Base-by-base conservation (phyloP, 2,329 filamentous ascomycete genomes). In the Colletotrichum brevisporum region DNA sequence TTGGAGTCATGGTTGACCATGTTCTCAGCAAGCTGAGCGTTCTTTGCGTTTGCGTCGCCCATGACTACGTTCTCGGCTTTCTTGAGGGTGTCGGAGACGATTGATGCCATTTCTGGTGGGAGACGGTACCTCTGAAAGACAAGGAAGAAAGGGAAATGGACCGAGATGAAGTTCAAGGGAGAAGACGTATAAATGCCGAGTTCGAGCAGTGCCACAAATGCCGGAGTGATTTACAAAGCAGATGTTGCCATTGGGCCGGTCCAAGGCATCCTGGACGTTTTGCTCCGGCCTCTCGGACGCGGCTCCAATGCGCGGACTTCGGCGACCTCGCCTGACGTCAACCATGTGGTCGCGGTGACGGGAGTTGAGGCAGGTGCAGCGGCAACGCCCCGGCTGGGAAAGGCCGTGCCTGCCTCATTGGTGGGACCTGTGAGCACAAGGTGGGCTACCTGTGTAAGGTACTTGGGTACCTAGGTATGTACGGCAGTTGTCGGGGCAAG, bases 1-100 rank as follows among this genome's bases (percentile, higher is more conserved):
- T 88, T 85, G 57, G 86, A 80, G 52, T 86, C 81, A 2, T 89
- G 84, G 75, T 93, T 85, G 63, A 89, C 86, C 4, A 83, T 91
- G 70, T 90, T 82, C 48, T 81, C 80, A 27, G 83, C 78, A 55
- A 95, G 83, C 74, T 94, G 90, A 16, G 85, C 83, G 27, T 88
- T 75, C 83, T 94, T 94, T 71, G 84, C 82, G 71, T 74, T 78
- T 66, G 76, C 74, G 56, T 79, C 76, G 47, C 83, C 82, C 75
- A 81, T 81, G 71, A 82, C 77, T 75, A 80, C 80, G 61, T 80
- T 80, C 27, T 80, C 78, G 50, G 81, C 80, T 57, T 81, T 80
- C 36, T 81, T 78, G 27, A 83, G 71, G 36, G 79, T 73, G 39
- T 78, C 76, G 16, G 78, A 74, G 16, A 80, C 71, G 21, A 78